A percentile compares a stretch with the other conserved stretches of the same genome.
Conservation (phyloP, 805 yeast species). For the Candida lessepsii region DNA sequence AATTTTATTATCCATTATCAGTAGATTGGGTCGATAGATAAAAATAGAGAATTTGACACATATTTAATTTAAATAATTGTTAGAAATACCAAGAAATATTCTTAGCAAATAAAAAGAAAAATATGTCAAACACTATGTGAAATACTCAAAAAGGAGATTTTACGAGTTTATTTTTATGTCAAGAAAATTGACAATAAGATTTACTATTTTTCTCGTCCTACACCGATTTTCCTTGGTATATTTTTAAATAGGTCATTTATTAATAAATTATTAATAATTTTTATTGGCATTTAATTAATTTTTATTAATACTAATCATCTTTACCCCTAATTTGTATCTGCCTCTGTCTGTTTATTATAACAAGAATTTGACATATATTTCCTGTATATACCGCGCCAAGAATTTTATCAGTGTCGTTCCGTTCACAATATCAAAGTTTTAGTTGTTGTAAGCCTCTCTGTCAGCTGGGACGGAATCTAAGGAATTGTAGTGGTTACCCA, state of each 20-base stretch:
- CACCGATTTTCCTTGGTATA: neutral
- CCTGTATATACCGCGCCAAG: constrained; percentile 6
- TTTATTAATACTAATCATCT: too few relatives aligned
- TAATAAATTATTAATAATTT: too few relatives aligned
- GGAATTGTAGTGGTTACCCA: too few relatives aligned
- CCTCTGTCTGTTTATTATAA: neutral
- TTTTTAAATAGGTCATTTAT: too few relatives aligned
- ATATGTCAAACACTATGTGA: constrained; percentile 2
- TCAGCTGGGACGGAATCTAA: too few relatives aligned
- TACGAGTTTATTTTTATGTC: constrained; percentile 8
- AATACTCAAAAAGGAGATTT: constrained; percentile 4
- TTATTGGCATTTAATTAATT: too few relatives aligned
- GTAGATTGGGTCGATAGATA: neutral
- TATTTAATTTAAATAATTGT: constrained; percentile 3
- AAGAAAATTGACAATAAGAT: neutral
- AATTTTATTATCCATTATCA: constrained; percentile 21
- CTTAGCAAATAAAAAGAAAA: constrained; percentile 4
- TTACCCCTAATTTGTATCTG: neutral
- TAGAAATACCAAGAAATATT: constrained; percentile 8
- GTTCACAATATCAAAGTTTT: neutral
- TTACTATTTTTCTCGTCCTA: neutral
- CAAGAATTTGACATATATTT: constrained; percentile 4
- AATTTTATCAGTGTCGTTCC: constrained; percentile 2
- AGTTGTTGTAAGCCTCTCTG: constrained; percentile 1
- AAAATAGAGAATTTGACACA: neutral